Evolutionary conservation across 139 green algal species (phyloP).

Genomic region (Chlorella sp.): DNA sequence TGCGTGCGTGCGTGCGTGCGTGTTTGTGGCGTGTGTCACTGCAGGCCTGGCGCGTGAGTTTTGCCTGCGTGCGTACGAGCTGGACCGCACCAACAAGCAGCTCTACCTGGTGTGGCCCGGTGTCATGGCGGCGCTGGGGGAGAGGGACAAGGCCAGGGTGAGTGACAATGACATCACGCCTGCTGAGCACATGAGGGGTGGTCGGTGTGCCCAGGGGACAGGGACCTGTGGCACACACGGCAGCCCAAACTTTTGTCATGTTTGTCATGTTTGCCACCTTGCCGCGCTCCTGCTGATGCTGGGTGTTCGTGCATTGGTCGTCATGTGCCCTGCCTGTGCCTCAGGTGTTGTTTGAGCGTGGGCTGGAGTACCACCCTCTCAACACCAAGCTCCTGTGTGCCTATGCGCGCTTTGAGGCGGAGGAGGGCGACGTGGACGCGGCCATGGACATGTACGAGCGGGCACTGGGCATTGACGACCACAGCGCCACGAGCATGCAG

Average conservation of each 20-base stretch:
- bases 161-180: no score
- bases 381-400: slow-evolving; percentile 44
- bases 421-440: slow-evolving; percentile 13
- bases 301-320: neutral
- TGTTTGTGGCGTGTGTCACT: neutral
- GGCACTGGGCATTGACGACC: slow-evolving; percentile 13
- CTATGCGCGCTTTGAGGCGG: slow-evolving; percentile 22
- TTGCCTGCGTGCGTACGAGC: slow-evolving; percentile 37
- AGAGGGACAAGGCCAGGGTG: slow-evolving; percentile 35
- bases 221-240: no score
- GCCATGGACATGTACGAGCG: slow-evolving; percentile 15
- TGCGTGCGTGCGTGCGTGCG: neutral
- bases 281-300: neutral
- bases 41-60: slow-evolving; percentile 27
- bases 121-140: slow-evolving; percentile 36
- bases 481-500: slow-evolving; percentile 8
- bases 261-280: no score
- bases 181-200: no score
- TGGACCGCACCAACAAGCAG: slow-evolving; percentile 42
- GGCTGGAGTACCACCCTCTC: slow-evolving; percentile 34
- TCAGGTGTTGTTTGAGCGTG: slow-evolving; percentile 39
- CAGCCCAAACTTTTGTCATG: no score
- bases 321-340: neutral
- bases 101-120: slow-evolving; percentile 40
- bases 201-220: no score